Base-by-base conservation (phyloP, 768 basidiomycete species). In the Dentipellis sp. region DNA sequence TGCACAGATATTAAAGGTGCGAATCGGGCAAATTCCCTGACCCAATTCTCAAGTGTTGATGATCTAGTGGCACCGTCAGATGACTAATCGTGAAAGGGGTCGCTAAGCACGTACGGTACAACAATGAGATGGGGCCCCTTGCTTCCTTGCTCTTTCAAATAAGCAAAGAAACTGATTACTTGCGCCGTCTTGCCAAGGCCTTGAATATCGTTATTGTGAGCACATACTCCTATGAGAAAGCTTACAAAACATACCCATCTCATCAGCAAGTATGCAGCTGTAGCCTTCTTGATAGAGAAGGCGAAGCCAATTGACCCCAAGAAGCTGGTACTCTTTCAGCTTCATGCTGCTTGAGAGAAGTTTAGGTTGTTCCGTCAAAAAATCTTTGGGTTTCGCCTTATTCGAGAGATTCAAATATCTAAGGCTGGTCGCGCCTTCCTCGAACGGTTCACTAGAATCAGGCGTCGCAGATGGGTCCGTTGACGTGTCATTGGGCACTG, bases 141-240 rank as follows among this genome's bases (percentile, higher is more conserved):
- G 53, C 76, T 78, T 16, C 87, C 88, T 50, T 74, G 78, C 63
- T 92, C 89, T 67, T 89, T 91, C 52, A 98, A 76, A 63, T 89
- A 79, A 3, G 94, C 90, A 59, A 98, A 81, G 74, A 99, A 97
- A 54, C 94, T 89, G 68, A 99, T 99, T 54, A 99, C 97, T 72
- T 99, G 97, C 39, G 95, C 89, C 2, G 97, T 99, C 77, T 99
- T 99, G 23, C 97, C 97, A 60, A 99, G 84, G 65, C 95, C 95
- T 97, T 54, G 49, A 29, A 6, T 34, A 34, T 42, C 50, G 49
- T 23, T 54, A 53, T 17, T 57, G 36, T 36, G 16, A 55, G 21
- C 34, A 57, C 29, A 29, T 6, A 29, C 6, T 29, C 6, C 29
- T 6, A 10, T 8, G 52, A 39, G 49, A 53, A 45, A 23, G 60